Conservation (phyloP, 208 protist genomes). For the Acanthamoeba lenticulata region DNA sequence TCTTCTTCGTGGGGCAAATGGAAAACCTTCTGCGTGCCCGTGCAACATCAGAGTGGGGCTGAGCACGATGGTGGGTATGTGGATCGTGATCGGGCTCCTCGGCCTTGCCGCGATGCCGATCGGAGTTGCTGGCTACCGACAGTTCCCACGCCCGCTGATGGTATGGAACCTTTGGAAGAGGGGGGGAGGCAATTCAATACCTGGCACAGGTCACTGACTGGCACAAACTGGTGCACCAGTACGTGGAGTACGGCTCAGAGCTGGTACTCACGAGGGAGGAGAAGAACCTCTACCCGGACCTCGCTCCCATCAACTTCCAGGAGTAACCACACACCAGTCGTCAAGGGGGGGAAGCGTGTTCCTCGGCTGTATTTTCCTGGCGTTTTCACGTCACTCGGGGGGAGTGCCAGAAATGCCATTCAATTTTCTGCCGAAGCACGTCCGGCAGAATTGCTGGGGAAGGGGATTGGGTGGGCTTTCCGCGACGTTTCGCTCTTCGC, state of each 20-base stretch:
- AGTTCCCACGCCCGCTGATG: not conserved
- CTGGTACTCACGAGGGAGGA: conserved; percentile 53
- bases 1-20: not conserved
- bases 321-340: too few species aligned
- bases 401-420: not conserved
- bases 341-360: too few species aligned
- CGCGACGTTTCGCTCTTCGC: not conserved
- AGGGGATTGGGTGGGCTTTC: not conserved
- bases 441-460: not conserved
- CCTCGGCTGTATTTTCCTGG: too few species aligned
- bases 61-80: conserved; percentile 49
- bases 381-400: too few species aligned
- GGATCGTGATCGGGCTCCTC: conserved; percentile 28
- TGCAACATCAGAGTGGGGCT: conserved; percentile 57
- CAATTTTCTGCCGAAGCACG: not conserved
- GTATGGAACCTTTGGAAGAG: not conserved
- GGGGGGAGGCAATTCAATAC: too few species aligned
- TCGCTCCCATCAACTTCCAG: conserved; percentile 19
- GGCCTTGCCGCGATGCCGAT: conserved; percentile 35
- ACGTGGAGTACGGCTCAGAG: conserved; percentile 53
- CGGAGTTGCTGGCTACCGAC: conserved; percentile 12
- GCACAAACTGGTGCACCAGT: not conserved
- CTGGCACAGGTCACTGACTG: too few species aligned
- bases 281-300: conserved; percentile 35
- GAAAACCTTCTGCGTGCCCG: not conserved